Evolutionary conservation across 2,329 filamentous ascomycete genomes (phyloP).

Genomic region (Neofusicoccum cordaticola): DNA sequence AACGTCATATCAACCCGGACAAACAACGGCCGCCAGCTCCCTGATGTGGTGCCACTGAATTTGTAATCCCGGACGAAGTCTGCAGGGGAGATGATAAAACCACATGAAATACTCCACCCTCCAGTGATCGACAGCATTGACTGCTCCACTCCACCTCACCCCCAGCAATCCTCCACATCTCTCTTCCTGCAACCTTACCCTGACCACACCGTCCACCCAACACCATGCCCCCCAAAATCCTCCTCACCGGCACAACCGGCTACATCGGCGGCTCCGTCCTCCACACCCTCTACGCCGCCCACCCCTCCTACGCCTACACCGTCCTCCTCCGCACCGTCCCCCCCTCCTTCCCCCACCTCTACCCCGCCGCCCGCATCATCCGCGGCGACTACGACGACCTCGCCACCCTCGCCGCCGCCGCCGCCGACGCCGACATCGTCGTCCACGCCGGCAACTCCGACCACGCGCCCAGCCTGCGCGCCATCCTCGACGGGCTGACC

Average conservation of each 20-base stretch:
- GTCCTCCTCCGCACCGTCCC: slow-evolving; percentile 4
- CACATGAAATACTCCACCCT: too few relatives aligned
- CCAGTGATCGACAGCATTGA: too few relatives aligned
- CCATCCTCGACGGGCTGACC: slow-evolving; percentile 48
- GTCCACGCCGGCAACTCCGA: slow-evolving; percentile 33
- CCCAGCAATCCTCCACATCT: background rate
- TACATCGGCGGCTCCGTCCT: slow-evolving; percentile 17
- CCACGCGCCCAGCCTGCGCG: slow-evolving; percentile 26
- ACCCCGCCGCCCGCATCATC: slow-evolving; percentile 1
- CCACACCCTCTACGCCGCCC: background rate
- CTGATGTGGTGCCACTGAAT: background rate
- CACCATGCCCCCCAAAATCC: background rate
- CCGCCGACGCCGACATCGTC: slow-evolving; percentile 9
- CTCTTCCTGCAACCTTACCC: background rate
- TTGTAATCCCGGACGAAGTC: background rate
- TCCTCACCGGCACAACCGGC: slow-evolving; percentile 13
- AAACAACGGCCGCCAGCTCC: background rate
- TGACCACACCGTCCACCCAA: background rate
- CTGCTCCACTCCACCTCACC: too few relatives aligned
- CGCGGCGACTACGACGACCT: slow-evolving; percentile 10
- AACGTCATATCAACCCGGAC: slow-evolving; percentile 2
- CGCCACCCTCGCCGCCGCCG: background rate
- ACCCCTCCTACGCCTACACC: slow-evolving; percentile 12
- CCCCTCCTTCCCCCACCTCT: background rate
- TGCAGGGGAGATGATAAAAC: too few relatives aligned